Conservation (phyloP, 2,329 filamentous ascomycete genomes). For the Aspergillus sp. region DNA sequence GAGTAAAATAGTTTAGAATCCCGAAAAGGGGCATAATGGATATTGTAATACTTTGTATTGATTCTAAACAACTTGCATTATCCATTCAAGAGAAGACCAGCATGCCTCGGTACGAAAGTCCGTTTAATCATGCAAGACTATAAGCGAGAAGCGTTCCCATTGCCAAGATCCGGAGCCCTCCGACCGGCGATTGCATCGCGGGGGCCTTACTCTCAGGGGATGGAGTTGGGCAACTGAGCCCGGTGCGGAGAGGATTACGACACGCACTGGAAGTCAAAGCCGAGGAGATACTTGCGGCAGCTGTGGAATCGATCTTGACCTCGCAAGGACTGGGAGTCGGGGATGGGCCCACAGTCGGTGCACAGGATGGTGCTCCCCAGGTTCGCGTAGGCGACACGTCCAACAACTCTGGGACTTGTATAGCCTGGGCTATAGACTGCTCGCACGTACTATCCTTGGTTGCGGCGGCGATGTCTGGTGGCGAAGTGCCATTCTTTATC, state of each 20-base stretch:
- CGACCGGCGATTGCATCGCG: too few relatives aligned
- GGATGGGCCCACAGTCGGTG: background rate
- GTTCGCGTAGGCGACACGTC: background rate
- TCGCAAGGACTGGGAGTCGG: conserved; percentile 13
- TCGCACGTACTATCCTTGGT: too few relatives aligned
- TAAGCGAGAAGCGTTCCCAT: too few relatives aligned
- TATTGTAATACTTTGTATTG: too few relatives aligned
- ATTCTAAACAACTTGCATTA: too few relatives aligned
- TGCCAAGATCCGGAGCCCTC: too few relatives aligned
- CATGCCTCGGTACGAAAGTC: too few relatives aligned
- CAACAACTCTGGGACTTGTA: background rate
- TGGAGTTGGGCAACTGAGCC: background rate
- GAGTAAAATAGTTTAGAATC: background rate
- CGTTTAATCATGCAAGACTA: too few relatives aligned
- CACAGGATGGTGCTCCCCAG: background rate
- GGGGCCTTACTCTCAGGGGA: too few relatives aligned
- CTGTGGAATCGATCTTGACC: conserved; percentile 5
- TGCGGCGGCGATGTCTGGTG: too few relatives aligned
- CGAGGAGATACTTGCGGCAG: conserved; percentile 4
- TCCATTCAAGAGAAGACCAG: too few relatives aligned
- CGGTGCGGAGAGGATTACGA: background rate
- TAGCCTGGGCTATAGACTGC: background rate
- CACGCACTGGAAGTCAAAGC: conserved; percentile 1
- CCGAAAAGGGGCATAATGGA: background rate
- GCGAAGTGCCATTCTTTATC: too few relatives aligned